Base-by-base conservation (phyloP, 1,139 yeast species). In the Casaregolazyma lundiana region DNA sequence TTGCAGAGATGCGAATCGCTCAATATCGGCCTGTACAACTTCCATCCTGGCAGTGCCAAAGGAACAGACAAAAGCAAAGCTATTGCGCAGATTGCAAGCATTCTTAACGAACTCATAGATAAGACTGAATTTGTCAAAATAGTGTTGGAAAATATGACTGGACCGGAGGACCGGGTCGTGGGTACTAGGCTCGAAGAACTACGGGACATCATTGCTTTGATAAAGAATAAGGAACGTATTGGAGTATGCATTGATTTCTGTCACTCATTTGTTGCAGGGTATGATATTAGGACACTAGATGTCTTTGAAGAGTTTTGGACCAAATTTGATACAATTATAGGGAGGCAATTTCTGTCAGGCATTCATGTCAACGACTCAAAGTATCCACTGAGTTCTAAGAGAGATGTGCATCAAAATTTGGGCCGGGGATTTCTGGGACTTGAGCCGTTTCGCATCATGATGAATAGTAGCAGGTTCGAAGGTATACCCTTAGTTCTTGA, bases 181-280 rank as follows among this genome's bases (percentile, higher is more conserved):
- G 98, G 98, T 0, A 84, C 94, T 3, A 73, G 78, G 41, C 67
- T 92, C 35, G 80, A 84, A 55, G 98, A 92, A 60, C 71, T 92
- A 40, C 71, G 75, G 30, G 78, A 76, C 26, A 90, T 94, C 16
- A 88, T 92, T 42, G 84, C 77, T 40, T 63, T 81, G 71, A 78
- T 92, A 6, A 84, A 87, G 2, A 77, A 89, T 59, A 90, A 90
- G 63, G 64, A 71, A 1, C 73, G 98, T 48, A 81, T 92, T 6
- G 98, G 98, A 1, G 96, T 92, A 1, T 94, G 98, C 64, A 75
- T 92, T 15, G 97, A 92, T 61, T 90, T 97, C 0, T 92, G 97
- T 64, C 97, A 92, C 65, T 74, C 96, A 0, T 88, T 85, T 71
- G 97, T 97, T 0, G 96, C 97, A 0, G 98, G 98, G 1, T 90